Evolutionary conservation across 768 basidiomycete genomes (phyloP), one percentile per base, ranked within the genome.

Genomic region (Agaricus subrufescens): DNA sequence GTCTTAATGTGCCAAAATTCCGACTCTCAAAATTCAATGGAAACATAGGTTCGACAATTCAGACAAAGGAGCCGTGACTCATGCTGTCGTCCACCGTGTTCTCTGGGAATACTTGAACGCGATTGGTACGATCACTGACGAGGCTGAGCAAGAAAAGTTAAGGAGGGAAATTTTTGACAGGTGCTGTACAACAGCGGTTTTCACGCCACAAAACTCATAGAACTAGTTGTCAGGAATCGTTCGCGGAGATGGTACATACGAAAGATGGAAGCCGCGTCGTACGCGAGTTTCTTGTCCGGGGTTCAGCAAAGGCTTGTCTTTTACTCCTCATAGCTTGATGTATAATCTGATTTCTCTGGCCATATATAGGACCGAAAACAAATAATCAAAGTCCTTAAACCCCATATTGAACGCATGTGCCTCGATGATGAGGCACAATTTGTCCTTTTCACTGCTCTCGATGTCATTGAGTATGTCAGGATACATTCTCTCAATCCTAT

Each of bases 171-270:
- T 94, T 14, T 89, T 93, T 39, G 91, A 95, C 62, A 85, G 76
- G 86, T 93, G 58, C 58, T 77, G 4, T n/a, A 29, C n/a, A 4
- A 11, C 52, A 19, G 11, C 14, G 27, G 12, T 39, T 7, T 4
- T 2, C 25, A 15, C 26, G 50, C 46, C 56, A 58, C 30, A 30
- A 45, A 31, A 23, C 39, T 31, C 59, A 30, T 59, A 15, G 42
- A 39, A 12, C 8, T 29, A 92, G 90, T 50, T 90, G 89, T 62
- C 85, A 91, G 60, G 94, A 96, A 42, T 79, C 87, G 19, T 74
- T 96, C 6, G 87, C 94, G 0, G 94, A 97, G 66, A 90, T 96
- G 80, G 91, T 94, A 0, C 94, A 98, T 64, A 98, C 94, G 14
- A 92, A 84, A 65, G 91, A 96, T 62, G 94, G 94, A 19, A 91